These are phyloP conservation scores for Pichia ethanolica DNA, from an alignment of 805 yeast species.

Conservation along the genomic window DNA sequence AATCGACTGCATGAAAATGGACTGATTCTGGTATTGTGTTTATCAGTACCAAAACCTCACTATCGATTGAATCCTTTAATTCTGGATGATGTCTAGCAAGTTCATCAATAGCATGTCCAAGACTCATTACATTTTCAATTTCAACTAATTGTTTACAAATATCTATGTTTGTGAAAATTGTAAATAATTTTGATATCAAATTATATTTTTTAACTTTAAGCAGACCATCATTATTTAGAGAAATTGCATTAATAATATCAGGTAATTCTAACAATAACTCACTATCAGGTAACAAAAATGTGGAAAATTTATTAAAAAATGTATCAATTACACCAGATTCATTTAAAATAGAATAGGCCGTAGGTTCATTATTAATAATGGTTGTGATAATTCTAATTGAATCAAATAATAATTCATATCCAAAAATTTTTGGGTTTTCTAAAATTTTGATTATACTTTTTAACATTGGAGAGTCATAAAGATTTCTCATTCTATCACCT, in stretches of 20 bases:
- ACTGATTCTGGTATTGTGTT: conserved; percentile 35
- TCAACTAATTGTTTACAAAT: conserved; percentile 48
- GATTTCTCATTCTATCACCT: conserved; percentile 76
- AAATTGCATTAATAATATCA: conserved; percentile 74
- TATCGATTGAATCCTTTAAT: conserved; percentile 50
- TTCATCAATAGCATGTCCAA: conserved; percentile 72
- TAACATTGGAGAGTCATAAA: conserved; percentile 80
- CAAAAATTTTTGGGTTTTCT: conserved; percentile 51
- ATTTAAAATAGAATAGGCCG: conserved; percentile 70
- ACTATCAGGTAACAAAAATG: conserved; percentile 47
- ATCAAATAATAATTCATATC: conserved; percentile 53
- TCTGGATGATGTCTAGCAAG: conserved; percentile 77
- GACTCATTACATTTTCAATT: conserved; percentile 43
- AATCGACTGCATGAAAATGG: conserved; percentile 33
- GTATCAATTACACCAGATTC: conserved; percentile 71
- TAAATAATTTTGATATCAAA: conserved; percentile 39
- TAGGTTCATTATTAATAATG: conserved; percentile 85
- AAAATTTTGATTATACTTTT: conserved; percentile 52
- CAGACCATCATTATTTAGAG: conserved; percentile 69
- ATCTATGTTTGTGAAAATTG: conserved; percentile 39
- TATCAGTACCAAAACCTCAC: conserved; percentile 40
- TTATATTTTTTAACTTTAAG: conserved; percentile 39
- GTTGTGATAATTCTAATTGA: conserved; percentile 58
- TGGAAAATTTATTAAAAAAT: conserved; percentile 49
- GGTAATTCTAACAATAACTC: conserved; percentile 57